phyloP scores from a whole-genome alignment of 2,329 filamentous ascomycete genomes.

The Fusarium temperatum region DNA sequence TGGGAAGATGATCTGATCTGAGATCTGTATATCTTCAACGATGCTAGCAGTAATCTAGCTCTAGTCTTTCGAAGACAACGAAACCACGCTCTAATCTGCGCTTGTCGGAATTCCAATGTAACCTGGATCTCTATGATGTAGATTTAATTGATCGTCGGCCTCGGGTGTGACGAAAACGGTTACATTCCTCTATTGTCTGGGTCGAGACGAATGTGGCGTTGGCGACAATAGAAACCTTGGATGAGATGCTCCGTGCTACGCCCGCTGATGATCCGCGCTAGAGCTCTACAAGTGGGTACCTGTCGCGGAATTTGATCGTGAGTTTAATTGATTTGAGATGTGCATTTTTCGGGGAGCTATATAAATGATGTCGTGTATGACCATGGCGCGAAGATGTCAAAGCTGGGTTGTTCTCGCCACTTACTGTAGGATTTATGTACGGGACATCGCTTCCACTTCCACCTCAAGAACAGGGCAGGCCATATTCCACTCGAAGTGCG shows the following conservation, averaged over 20 bases:
- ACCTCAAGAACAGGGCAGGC: no score
- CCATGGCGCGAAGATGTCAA: fast-evolving
- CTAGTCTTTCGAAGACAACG: no score
- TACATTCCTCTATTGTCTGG: neutral
- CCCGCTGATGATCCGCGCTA: neutral
- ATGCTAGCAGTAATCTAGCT: neutral
- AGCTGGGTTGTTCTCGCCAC: fast-evolving
- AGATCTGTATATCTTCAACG: neutral
- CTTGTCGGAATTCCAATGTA: fast-evolving
- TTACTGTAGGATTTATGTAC: neutral
- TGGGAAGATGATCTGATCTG: neutral
- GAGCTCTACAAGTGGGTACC: neutral
- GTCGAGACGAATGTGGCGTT: neutral
- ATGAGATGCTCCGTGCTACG: neutral
- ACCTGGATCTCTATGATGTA: neutral
- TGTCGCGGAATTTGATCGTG: neutral
- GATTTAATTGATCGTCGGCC: neutral
- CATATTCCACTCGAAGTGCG: neutral
- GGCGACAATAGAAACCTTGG: neutral
- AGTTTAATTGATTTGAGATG: neutral
- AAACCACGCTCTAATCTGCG: neutral
- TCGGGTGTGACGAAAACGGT: neutral
- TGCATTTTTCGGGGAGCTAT: fast-evolving
- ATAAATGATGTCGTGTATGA: neutral
- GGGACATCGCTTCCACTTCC: no score